Evolutionary conservation across 257 asterid species (phyloP), one percentile per base, ranked within the genome.

Genomic region (Thymus quinquecostatus): DNA sequence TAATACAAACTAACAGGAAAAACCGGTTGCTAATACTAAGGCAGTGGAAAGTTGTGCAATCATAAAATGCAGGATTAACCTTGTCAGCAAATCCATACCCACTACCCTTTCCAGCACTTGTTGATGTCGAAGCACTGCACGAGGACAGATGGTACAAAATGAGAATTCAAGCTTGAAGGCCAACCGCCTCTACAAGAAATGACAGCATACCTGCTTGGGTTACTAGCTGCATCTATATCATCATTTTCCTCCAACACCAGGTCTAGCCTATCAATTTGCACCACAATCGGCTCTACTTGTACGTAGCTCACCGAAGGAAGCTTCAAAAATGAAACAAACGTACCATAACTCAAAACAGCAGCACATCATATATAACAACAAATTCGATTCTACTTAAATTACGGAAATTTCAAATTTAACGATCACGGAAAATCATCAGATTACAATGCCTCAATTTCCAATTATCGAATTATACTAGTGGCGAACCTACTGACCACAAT

Each of bases 1-100:
- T n/a, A 51, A 9, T 51, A 1, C 9, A 5, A 14, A 51, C 2
- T 14, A 8, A 5, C 8, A 38, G 41, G 3, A 38, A 38, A 36
- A 36, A 34, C 38, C 40, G 4, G 40, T 36, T 36, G 5, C 40
- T 36, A 38, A 4, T 5, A 38, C 41, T 38, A 53, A 1, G 32
- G 32, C 32, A 21, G 33, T 68, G 29, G 72, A 70, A 64, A 67
- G 70, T 70, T 69, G 58, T 57, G 45, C 54, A 29, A 69, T 10
- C 44, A 74, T 21, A 70, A 29, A 67, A 73, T 2, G 59, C 41
- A 55, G 69, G 38, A 85, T 76, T 74, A 79, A 94, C 99, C 97
- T 94, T 94, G 80, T 91, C 99, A 8, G 99, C 98, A 74, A 85
- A 89, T 75, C 99, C 99, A 65, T 94, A 94, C 55, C 98, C 96